A percentile compares a stretch with the other conserved stretches of the same genome.
These are phyloP conservation scores for Boletus edulis DNA, from an alignment of 768 basidiomycete species.

Conservation along the genomic window DNA sequence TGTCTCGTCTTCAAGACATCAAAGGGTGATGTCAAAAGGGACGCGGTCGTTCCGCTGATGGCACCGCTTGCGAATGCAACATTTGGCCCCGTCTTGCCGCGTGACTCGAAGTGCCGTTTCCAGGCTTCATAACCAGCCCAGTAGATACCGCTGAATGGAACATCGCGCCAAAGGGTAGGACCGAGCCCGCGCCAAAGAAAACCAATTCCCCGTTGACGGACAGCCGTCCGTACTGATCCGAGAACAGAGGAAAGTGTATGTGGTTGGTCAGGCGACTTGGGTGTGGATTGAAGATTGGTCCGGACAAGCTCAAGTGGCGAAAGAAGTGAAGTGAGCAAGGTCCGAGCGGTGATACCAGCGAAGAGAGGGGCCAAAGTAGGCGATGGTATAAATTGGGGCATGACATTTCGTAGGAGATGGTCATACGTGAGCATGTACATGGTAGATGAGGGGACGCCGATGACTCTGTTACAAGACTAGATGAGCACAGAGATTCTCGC, in stretches of 20 bases:
- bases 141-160: conserved; percentile 95
- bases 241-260: conserved; percentile 79
- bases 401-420: conserved; percentile 62
- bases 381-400: conserved; percentile 60
- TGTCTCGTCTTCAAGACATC: conserved; percentile 95
- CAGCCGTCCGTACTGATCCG: conserved; percentile 54
- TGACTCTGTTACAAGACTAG: conserved; percentile 49
- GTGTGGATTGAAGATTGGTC: conserved; percentile 91
- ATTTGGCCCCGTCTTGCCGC: conserved; percentile 54
- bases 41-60: conserved; percentile 80
- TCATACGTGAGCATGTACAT: conserved; percentile 97
- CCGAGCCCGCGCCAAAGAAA: conserved; percentile 90
- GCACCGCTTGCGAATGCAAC: conserved; percentile 91
- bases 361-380: conserved; percentile 62
- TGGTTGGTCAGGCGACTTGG: conserved; percentile 62
- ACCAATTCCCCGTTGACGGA: conserved; percentile 58
- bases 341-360: conserved; percentile 82
- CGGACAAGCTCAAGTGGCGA: conserved; percentile 93
- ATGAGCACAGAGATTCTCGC: conserved; percentile 7
- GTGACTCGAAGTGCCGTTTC: conserved; percentile 59
- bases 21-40: conserved; percentile 89
- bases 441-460: conserved; percentile 90
- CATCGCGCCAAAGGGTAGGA: conserved; percentile 93
- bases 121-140: conserved; percentile 93
- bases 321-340: conserved; percentile 69